Evolutionary conservation across 371 early-diverging fungal species (phyloP).

Genomic region (Apophysomyces variabilis): DNA sequence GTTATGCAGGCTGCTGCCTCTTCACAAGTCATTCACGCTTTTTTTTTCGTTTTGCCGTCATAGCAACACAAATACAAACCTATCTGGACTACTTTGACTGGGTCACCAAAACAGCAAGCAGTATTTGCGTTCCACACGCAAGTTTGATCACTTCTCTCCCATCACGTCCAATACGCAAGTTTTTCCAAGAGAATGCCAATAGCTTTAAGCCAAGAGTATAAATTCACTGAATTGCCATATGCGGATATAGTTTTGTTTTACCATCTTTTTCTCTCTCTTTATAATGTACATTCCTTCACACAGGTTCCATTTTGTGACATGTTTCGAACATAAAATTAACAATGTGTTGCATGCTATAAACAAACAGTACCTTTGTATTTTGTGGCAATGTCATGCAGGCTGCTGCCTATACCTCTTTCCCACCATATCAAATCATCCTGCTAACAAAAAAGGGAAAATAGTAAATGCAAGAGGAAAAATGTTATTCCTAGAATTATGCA

Average conservation of each 20-base stretch:
- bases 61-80: constrained; percentile 36
- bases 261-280: neutral
- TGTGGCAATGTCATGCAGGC: neutral
- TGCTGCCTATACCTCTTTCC: too few species aligned
- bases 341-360: neutral
- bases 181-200: constrained; percentile 42
- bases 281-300: constrained; percentile 9
- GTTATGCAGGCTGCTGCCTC: neutral
- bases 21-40: neutral
- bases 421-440: too few species aligned
- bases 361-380: neutral
- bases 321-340: neutral
- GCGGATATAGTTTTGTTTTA: neutral
- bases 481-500: too few species aligned
- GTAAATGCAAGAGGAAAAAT: too few species aligned
- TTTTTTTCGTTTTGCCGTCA: neutral
- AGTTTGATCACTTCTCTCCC: constrained; percentile 23
- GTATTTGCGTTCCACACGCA: constrained; percentile 37
- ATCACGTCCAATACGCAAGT: constrained; percentile 31
- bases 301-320: constrained; percentile 5
- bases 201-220: constrained; percentile 49
- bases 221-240: neutral
- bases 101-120: constrained; percentile 34
- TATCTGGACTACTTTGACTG: constrained; percentile 53
- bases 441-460: too few species aligned